Base-by-base conservation (phyloP, 768 basidiomycete species). In the Kwoniella dejecticola region DNA sequence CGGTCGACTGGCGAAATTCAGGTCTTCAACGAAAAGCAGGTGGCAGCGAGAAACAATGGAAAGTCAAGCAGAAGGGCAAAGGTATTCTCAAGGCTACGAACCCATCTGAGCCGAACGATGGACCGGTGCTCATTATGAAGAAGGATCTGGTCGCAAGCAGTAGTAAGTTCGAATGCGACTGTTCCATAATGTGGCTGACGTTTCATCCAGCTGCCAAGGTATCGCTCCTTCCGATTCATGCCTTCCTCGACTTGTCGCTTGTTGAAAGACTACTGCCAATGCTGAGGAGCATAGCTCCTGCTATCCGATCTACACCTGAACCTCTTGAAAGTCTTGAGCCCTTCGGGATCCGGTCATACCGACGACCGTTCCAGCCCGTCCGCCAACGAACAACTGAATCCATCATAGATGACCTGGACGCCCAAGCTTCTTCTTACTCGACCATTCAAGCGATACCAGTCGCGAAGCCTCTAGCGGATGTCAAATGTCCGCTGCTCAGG, bases 221-320 rank as follows among this genome's bases (percentile, higher is more conserved):
- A 12, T 60, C 68, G 10, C 23, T 74, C 8, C 61, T 66, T 10
- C 88, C 91, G 10, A 68, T 94, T 10, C 91, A 92, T 70, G 41
- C 89, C n/a, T 90, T 91, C 70, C 52, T 89, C 26, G 90, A 94
- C 74, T 79, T 90, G 71, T 80, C 60, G 66, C 79, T 67, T 70
- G 76, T 74, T 5, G 67, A 71, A 53, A 60, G 69, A 62, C 52
- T 81, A 76, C 61, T 78, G 82, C 45, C 70, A 0, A 88, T 88
- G 63, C 38, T 88, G 23, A 64, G 61, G 10, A 52, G 36, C 26
- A 62, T 70, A 38, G 63, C 69, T 0, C 70, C 72, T 12, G 60
- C 47, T 13, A 58, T 68, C 17, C 60, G 56, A 2, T 45, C 60
- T 4, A 17, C 53, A 1, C 24, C 30, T 8, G 59, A 52, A 2